Base-by-base conservation (phyloP, 1,139 yeast species). In the Pichia sp. region DNA sequence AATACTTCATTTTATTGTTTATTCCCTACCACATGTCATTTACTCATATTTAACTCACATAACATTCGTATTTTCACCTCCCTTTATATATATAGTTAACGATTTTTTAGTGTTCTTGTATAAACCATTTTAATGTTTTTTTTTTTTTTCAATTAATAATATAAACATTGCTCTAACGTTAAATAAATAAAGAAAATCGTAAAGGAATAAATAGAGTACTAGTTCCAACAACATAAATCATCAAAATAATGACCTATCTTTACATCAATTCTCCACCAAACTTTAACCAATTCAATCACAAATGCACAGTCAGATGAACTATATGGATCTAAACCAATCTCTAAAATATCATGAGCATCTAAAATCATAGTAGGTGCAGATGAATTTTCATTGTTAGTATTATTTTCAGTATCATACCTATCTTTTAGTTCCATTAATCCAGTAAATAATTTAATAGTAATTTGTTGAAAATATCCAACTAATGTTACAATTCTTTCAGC, bases 271-370 rank as follows among this genome's bases (percentile, higher is more conserved):
- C 72, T 71, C 79, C 82, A 82, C 77, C 84, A 82, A n/a, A 68
- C 58, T 40, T 70, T 60, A 3, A 79, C 74, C 54, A 85, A 71
- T 32, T 74, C 73, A 45, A 70, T 63, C 18, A 83, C 69, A 61
- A 85, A 84, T 30, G 70, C 71, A 38, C 76, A 62, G 62, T 85
- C 94, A 29, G 72, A 72, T 11, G 63, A 55, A 20, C 82, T 74
- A 58, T 82, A 78, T 2, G 92, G 89, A 62, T 85, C 92, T 47
- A 85, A 68, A 34, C 88, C 94, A 83, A 85, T 77, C 48, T 82
- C 86, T 18, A 72, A 66, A 47, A 85, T 62, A 60, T 85, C 92
- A 56, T 76, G 74, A 37, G 75, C 68, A 53, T 73, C 78, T 13
- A 50, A 29, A 12, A 37, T 20, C 26, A 46, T 12, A 36, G 75